A percentile compares a stretch with the other conserved stretches of the same genome.
phyloP scores from a whole-genome alignment of 2,329 filamentous ascomycete genomes.

The Diaporthe citri region DNA sequence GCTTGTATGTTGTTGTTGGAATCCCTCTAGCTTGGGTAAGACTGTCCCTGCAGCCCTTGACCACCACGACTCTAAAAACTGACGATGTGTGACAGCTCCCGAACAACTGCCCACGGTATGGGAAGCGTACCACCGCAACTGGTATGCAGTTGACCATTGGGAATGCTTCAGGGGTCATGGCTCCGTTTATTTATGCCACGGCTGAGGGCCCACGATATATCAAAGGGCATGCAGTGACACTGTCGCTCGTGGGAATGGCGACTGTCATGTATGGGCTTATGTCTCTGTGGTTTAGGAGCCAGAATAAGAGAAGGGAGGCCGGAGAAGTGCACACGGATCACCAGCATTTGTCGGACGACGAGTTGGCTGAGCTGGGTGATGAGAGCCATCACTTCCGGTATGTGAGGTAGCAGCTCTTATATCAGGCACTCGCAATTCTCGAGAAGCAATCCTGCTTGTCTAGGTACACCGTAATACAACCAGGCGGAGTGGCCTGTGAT shows the following conservation, averaged over 20 bases:
- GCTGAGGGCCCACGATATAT: conserved; percentile 69
- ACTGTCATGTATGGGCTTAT: conserved; percentile 65
- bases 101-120: conserved; percentile 79
- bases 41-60: background rate
- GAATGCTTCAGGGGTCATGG: conserved; percentile 79
- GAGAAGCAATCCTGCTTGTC: background rate
- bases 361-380: conserved; percentile 64
- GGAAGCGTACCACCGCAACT: conserved; percentile 79
- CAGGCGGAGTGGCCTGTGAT: background rate
- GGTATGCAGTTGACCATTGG: conserved; percentile 79
- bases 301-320: conserved; percentile 60
- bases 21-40: conserved; percentile 67
- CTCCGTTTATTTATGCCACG: conserved; percentile 72
- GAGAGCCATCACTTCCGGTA: conserved; percentile 65
- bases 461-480: background rate
- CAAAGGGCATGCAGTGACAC: conserved; percentile 71
- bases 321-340: conserved; percentile 56
- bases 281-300: conserved; percentile 63
- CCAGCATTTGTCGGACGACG: conserved; percentile 57
- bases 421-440: background rate
- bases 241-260: conserved; percentile 69
- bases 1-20: conserved; percentile 73
- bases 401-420: conserved; percentile 49
- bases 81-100: conserved; percentile 56
- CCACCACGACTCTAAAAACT: background rate